Percentiles rank a stretch among this genome's conserved stretches.
These are phyloP conservation scores for Suhomyces bribrorum DNA, from an alignment of 1,139 yeast species.

Conservation along the genomic window DNA sequence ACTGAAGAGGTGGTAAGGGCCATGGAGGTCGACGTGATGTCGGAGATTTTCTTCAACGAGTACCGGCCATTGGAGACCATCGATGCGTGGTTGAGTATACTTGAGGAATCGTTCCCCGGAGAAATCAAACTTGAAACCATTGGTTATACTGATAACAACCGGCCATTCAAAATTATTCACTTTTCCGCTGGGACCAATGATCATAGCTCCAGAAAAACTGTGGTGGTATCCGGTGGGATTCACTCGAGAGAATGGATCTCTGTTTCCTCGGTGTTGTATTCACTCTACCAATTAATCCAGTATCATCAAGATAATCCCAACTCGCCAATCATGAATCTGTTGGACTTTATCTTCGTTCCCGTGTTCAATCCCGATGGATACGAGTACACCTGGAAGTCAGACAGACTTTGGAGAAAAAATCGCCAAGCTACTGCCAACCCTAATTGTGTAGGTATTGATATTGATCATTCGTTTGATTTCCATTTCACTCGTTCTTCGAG, in stretches of 20 bases:
- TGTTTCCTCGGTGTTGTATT: constrained; percentile 65
- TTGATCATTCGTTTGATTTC: constrained; percentile 80
- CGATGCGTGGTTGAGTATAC: constrained; percentile 66
- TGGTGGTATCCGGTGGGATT: constrained; percentile 79
- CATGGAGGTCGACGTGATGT: constrained; percentile 24
- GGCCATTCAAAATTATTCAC: constrained; percentile 68
- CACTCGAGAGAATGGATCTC: constrained; percentile 94
- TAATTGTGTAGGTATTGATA: constrained; percentile 77
- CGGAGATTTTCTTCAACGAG: constrained; percentile 63
- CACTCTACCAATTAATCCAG: constrained; percentile 55
- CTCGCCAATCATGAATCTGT: constrained; percentile 31
- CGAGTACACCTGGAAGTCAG: constrained; percentile 75
- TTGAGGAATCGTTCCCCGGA: constrained; percentile 60
- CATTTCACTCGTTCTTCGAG: constrained; percentile 69
- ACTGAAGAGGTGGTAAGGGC: constrained; percentile 24
- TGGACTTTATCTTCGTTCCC: constrained; percentile 79
- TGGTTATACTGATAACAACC: constrained; percentile 75
- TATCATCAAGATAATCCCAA: constrained; percentile 47
- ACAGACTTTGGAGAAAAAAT: constrained; percentile 87
- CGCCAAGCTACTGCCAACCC: constrained; percentile 73
- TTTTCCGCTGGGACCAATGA: constrained; percentile 49
- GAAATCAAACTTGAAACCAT: constrained; percentile 60
- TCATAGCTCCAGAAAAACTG: constrained; percentile 58
- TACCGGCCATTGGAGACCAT: constrained; percentile 71
- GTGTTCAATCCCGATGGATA: constrained; percentile 92